Evolutionary conservation across 2,329 filamentous ascomycete genomes (phyloP), one percentile per base, ranked within the genome.

Genomic region (Microsporum ferrugineum): DNA sequence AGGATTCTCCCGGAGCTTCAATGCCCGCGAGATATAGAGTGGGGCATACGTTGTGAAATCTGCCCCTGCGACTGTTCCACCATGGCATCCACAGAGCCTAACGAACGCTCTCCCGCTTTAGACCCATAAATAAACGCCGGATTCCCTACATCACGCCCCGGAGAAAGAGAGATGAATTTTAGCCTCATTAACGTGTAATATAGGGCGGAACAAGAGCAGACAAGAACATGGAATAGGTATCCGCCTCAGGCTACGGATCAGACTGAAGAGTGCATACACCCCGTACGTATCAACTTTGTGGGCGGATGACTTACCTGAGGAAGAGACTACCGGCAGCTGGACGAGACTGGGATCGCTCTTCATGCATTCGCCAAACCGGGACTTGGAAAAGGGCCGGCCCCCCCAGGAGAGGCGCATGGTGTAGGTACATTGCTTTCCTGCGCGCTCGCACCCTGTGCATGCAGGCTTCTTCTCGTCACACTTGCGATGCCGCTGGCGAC

Each of bases 351-450:
- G 63, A 41, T 66, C 64, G 27, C 41, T 49, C 17, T 59, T 58
- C 33, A 66, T 59, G 27, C 64, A 66, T n/a, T 66, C 59, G 14
- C 64, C 64, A 59, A 66, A 66, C 2, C 64, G 60, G 27, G 64
- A 66, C 41, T 62, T 65, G 33, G 59, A 36, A 45, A 66, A 66
- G 14, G 64, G 62, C 14, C 64, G 56, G 10, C 64, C 64, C 49
- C 64, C 64, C 64, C 64, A 66, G 10, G 61, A 63, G 12, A 66
- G 59, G 17, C 62, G 60, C 17, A 66, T 23, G 38, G 58, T 41
- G 23, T 65, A 66, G 38, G 36, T 31, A 41, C 64, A 66, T 38
- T 61, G 36, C 33, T 57, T 63, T 17, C 61, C 60, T 14, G 60
- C 43, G 5, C 60, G 59, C 36, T 33, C n/a, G 27, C 64, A 66